Evolutionary conservation across 2,329 filamentous ascomycete species (phyloP), one percentile per base, ranked within the genome.

Genomic region (Fusarium pseudoanthophilum): DNA sequence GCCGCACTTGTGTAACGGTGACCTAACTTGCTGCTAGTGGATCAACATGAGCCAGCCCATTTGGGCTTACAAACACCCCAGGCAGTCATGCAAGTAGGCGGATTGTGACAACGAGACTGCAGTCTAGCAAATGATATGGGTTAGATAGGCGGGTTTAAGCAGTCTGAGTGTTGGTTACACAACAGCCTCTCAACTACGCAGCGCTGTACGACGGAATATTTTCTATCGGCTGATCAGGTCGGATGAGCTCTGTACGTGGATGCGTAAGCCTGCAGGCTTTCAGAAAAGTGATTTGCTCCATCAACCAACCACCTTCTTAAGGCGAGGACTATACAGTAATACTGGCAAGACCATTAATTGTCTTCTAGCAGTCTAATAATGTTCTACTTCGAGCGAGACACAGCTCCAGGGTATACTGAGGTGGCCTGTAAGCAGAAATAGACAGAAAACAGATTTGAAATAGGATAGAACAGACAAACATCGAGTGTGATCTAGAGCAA

Each of bases 401-500:
- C 48, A 56, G 37, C 51, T 70, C 46, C 61, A 53, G 55, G 70
- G 68, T 64, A 63, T 67, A 62, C 42, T 58, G 57, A 64, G 57
- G 24, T 39, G 36, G 75, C 34, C 57, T 37, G 53, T n/a, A 34
- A 59, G 49, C 51, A 53, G 46, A 75, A 67, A 52, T 46, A 53
- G 30, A 53, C 53, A 46, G 39, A 67, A 64, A 59, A 43, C 53
- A 63, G 40, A 56, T 52, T 52, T 57, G 48, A 60, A 59, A 72
- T 51, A 62, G 45, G 24, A 68, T 45, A 59, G 15, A 48, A 49
- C 53, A 67, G 52, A 56, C 64, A 69, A 63, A 62, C 43, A 51
- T 51, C 26, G 74, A 75, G 73, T 71, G 53, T 71, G 68, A 69
- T 69, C 55, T 74, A 45, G 71, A 71, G 32, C 58, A 77, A 73